Conservation (phyloP, 352 stramenopile genomes). For the Globisporangium middletonii region DNA sequence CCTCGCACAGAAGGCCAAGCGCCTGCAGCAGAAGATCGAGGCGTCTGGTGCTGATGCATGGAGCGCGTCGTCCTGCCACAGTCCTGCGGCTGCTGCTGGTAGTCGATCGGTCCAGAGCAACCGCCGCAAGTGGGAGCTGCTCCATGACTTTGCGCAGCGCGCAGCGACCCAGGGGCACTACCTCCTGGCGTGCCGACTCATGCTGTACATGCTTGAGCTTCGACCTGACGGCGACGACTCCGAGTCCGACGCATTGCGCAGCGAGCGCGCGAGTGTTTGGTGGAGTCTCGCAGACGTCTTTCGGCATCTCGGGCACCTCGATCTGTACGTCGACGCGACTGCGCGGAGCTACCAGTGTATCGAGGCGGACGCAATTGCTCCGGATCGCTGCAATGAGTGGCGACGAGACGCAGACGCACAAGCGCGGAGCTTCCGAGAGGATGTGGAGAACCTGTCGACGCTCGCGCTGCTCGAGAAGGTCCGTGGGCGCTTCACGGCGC, state of each 20-base stretch:
- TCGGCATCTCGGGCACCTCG: slow-evolving; percentile 46
- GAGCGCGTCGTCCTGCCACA: background rate
- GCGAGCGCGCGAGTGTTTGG: slow-evolving; percentile 28
- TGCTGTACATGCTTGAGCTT: slow-evolving; percentile 42
- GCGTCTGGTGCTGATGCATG: background rate
- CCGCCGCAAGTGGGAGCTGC: slow-evolving; percentile 38
- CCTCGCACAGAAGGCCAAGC: slow-evolving; percentile 29
- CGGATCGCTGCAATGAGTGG: slow-evolving; percentile 8
- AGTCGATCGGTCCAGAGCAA: background rate
- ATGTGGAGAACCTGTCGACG: slow-evolving; percentile 13
- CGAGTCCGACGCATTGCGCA: background rate
- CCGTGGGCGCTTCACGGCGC: slow-evolving; percentile 6
- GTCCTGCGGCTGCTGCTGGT: background rate
- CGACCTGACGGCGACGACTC: slow-evolving; percentile 1
- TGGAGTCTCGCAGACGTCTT: slow-evolving; percentile 56
- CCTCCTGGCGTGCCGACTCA: slow-evolving; percentile 32
- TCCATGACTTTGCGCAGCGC: slow-evolving; percentile 44
- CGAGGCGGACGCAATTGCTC: background rate
- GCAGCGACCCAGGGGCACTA: slow-evolving; percentile 43
- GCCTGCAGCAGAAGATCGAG: background rate
- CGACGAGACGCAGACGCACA: slow-evolving; percentile 11
- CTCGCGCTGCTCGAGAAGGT: slow-evolving; percentile 26
- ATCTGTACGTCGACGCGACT: slow-evolving; percentile 40
- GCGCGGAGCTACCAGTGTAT: slow-evolving; percentile 18
- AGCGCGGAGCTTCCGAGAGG: slow-evolving; percentile 7